phyloP scores from a whole-genome alignment of 1,284 basidiomycete genomes.

The Malassezia obtusa region DNA sequence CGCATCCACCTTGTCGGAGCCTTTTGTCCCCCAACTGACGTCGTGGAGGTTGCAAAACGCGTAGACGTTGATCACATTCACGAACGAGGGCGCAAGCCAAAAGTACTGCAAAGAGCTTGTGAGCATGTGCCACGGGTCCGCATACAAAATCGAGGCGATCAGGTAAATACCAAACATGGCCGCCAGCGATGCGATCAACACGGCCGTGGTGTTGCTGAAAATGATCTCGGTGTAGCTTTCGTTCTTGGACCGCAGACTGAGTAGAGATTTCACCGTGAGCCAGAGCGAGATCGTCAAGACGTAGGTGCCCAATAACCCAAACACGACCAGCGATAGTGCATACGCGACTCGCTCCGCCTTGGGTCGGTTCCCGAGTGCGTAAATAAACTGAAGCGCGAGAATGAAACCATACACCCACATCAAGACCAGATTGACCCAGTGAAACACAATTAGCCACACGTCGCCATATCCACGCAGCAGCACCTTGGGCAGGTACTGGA shows the following conservation, averaged over 20 bases:
- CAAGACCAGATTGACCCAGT: slow-evolving; percentile 65
- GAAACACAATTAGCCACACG: slow-evolving; percentile 58
- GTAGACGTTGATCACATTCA: slow-evolving; percentile 88
- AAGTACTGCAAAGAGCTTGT: slow-evolving; percentile 86
- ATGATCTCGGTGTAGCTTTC: slow-evolving; percentile 20
- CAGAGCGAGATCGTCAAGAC: slow-evolving; percentile 41
- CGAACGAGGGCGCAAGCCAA: slow-evolving; percentile 77
- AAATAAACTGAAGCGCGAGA: slow-evolving; percentile 77
- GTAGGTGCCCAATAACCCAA: slow-evolving; percentile 44
- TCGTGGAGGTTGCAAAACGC: slow-evolving; percentile 63
- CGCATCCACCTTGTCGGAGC: slow-evolving; percentile 86
- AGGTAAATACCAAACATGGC: slow-evolving; percentile 52
- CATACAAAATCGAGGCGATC: slow-evolving; percentile 76
- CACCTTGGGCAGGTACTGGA: slow-evolving; percentile 65
- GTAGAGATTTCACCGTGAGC: slow-evolving; percentile 35
- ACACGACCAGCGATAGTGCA: slow-evolving; percentile 64
- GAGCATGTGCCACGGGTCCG: slow-evolving; percentile 97
- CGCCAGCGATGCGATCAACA: slow-evolving; percentile 41
- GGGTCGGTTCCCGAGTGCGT: slow-evolving; percentile 81
- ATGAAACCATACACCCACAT: slow-evolving; percentile 80
- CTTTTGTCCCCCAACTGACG: slow-evolving; percentile 85
- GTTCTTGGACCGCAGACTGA: slow-evolving; percentile 8
- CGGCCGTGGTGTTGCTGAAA: slow-evolving; percentile 34
- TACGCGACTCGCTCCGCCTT: slow-evolving; percentile 81
- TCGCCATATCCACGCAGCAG: slow-evolving; percentile 67